Percentiles rank a stretch among this genome's conserved stretches.
These are phyloP conservation scores for Colletotrichum nymphaeae DNA, from an alignment of 2,329 filamentous ascomycete genomes.

Conservation along the genomic window DNA sequence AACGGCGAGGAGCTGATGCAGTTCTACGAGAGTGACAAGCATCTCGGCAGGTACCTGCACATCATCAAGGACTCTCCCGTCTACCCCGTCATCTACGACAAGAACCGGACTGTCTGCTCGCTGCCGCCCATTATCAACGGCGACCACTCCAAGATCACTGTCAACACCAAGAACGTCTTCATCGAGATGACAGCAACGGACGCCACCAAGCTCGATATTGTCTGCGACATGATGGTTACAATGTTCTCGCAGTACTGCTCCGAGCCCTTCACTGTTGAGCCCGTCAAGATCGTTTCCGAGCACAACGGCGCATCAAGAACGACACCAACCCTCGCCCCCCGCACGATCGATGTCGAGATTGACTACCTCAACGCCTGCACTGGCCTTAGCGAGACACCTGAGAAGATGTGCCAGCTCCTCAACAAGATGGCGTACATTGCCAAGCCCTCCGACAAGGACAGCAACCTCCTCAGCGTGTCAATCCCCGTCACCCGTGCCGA, in stretches of 20 bases:
- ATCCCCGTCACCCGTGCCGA: slow-evolving; percentile 93
- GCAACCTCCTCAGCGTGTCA: slow-evolving; percentile 81
- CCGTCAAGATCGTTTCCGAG: slow-evolving; percentile 89
- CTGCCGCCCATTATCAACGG: slow-evolving; percentile 98
- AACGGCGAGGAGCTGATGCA: slow-evolving; percentile 89
- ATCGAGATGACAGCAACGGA: slow-evolving; percentile 98
- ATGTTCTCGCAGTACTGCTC: slow-evolving; percentile 96
- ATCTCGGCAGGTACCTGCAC: slow-evolving; percentile 89
- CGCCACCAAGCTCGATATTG: slow-evolving; percentile 94
- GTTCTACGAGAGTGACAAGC: slow-evolving; percentile 95
- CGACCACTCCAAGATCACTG: slow-evolving; percentile 94
- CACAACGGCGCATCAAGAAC: slow-evolving; percentile 88
- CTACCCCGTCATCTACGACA: slow-evolving; percentile 96
- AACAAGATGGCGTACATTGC: slow-evolving; percentile 91
- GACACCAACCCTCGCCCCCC: slow-evolving; percentile 83
- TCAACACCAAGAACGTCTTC: slow-evolving; percentile 92
- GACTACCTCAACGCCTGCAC: slow-evolving; percentile 96
- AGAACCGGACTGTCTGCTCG: slow-evolving; percentile 87
- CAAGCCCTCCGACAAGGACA: slow-evolving; percentile 75
- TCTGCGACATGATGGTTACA: slow-evolving; percentile 92
- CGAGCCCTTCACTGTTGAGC: slow-evolving; percentile 92
- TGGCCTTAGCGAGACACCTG: slow-evolving; percentile 80
- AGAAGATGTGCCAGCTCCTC: slow-evolving; percentile 82
- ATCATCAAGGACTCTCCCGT: slow-evolving; percentile 95
- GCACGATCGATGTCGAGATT: slow-evolving; percentile 83